Evolutionary conservation across 257 asterid genomes (phyloP), one percentile per base, ranked within the genome.

Genomic region (Parsonsia alboflavescens): DNA sequence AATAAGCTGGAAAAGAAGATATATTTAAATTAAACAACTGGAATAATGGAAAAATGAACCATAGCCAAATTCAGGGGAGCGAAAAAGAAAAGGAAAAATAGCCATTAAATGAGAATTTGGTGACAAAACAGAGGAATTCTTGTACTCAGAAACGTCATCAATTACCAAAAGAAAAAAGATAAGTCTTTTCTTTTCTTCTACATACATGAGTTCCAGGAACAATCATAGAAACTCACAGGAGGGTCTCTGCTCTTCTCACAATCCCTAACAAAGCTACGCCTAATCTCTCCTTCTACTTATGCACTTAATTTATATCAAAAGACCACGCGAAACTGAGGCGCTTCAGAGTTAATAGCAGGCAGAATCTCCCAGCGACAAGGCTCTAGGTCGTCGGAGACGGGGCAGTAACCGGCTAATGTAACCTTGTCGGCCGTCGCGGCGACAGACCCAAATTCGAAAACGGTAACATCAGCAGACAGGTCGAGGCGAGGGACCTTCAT

Each of bases 291-390:
- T 10, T 24, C 17, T 1, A 58, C 2, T 58, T 22, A 58, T 24
- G 2, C 28, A 11, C 39, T 24, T 59, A 17, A 65, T 46, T 24
- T 70, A 30, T 30, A 57, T 89, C 85, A 91, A 75, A 91, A 91
- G 24, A 91, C 95, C 45, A 91, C 93, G 17, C 96, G 96, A 74
- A 91, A 90, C 77, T 87, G 97, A 10, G 97, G 97, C 15, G 97
- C 96, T 69, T 86, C 85, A 42, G 90, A 77, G 79, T 80, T 93
- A 76, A 80, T 86, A 73, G 96, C 94, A 0, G 97, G 95, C 67
- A 89, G 72, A 68, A 91, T 85, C 90, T 89, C 94, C 97, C 96
- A 91, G 42, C 91, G 94, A 86, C 97, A 89, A 28, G 96, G 95
- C 83, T 90, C 94, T 10, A 91, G 83, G 50, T 91, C 97, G 28